These are phyloP conservation scores for Scutellaria galericulata DNA, from an alignment of 257 asterid genomes.

Conservation along the genomic window DNA sequence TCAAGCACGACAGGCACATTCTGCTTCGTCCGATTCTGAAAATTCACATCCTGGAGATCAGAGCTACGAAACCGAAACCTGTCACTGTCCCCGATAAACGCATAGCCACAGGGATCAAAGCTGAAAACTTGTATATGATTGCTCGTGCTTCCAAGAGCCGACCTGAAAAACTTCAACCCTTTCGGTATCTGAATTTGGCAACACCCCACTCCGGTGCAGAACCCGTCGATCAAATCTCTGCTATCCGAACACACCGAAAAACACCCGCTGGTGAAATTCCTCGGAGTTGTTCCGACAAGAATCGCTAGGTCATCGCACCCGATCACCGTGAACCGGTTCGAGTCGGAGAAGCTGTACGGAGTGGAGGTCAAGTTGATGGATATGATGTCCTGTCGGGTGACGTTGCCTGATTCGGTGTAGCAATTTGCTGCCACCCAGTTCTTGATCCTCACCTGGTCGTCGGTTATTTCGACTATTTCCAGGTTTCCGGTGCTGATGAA, in stretches of 20 bases:
- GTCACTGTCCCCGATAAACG: conserved; percentile 29
- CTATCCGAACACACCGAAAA: neutral
- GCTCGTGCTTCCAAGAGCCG: neutral
- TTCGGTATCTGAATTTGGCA: conserved; percentile 31
- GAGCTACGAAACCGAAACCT: conserved; percentile 3
- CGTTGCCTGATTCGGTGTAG: conserved; percentile 24
- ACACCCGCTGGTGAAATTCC: conserved; percentile 33
- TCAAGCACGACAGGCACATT: conserved; percentile 37
- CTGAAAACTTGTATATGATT: neutral
- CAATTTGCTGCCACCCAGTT: conserved; percentile 30
- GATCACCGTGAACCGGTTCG: conserved; percentile 34
- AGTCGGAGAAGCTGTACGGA: conserved; percentile 25
- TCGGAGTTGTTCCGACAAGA: neutral
- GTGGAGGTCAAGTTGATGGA: conserved; percentile 7
- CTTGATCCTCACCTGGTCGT: conserved; percentile 28
- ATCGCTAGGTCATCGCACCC: conserved; percentile 44
- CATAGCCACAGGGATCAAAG: conserved; percentile 35
- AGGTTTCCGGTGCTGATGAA: conserved; percentile 16
- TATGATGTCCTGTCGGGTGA: neutral
- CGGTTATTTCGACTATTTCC: conserved; percentile 33
- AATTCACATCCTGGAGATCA: neutral
- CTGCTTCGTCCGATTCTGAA: neutral
- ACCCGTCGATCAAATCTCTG: conserved; percentile 23
- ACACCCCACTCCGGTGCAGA: conserved; percentile 38
- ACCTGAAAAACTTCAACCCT: conserved; percentile 1